phyloP scores from a whole-genome alignment of 179 eudicot species.

The Corrigiola litoralis region DNA sequence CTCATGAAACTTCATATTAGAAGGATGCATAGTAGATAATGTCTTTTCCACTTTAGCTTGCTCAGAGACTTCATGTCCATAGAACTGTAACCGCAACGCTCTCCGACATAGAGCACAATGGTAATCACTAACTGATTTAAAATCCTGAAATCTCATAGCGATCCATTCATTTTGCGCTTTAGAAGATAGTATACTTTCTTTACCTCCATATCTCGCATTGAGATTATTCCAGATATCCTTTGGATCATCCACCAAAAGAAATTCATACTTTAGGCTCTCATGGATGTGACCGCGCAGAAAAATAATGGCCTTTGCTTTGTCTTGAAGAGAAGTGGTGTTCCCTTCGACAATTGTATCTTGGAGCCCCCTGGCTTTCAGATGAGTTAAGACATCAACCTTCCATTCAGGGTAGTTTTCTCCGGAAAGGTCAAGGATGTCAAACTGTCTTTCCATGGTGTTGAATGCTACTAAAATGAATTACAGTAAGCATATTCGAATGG shows the following conservation, averaged over 20 bases:
- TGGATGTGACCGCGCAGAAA: background rate
- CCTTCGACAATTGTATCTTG: no score
- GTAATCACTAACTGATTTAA: background rate
- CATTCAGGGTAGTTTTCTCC: background rate
- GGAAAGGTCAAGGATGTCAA: background rate
- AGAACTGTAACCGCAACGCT: background rate
- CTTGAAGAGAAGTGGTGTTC: no score
- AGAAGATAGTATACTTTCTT: background rate
- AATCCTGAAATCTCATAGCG: conserved; percentile 7
- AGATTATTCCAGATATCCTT: background rate
- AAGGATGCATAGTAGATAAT: background rate
- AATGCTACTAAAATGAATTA: background rate
- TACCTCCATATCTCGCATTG: background rate
- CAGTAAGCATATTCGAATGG: no score
- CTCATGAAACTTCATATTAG: background rate
- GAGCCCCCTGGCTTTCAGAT: background rate
- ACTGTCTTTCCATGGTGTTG: background rate
- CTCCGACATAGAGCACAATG: background rate
- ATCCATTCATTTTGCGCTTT: background rate
- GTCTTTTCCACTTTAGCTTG: background rate
- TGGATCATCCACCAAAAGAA: background rate
- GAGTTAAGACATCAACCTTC: background rate
- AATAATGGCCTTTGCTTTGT: background rate
- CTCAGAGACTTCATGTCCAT: background rate
- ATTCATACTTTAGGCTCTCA: conserved; percentile 2